These are phyloP conservation scores for Solanum sejunctum DNA, from an alignment of 257 asterid species.

Conservation along the genomic window DNA sequence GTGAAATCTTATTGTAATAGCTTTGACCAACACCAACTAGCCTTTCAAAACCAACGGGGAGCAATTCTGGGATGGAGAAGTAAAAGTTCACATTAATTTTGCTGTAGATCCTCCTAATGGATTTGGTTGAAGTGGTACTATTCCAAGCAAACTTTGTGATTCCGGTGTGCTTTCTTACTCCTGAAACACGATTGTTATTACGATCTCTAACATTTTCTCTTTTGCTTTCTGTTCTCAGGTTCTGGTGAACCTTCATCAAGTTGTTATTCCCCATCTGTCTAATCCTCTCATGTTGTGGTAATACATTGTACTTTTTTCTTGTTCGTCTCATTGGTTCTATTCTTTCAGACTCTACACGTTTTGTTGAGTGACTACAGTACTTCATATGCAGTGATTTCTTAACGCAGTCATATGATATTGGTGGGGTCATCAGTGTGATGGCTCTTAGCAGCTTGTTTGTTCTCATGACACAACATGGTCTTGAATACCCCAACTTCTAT, in stretches of 20 bases:
- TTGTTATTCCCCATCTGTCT: constrained; percentile 69
- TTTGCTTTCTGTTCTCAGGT: constrained; percentile 35
- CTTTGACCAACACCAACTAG: not conserved
- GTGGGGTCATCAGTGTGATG: constrained; percentile 96
- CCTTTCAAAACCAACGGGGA: not conserved
- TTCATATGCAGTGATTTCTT: constrained; percentile 72
- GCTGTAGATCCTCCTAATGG: not conserved
- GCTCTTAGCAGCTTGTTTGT: constrained; percentile 81
- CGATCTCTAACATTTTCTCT: not conserved
- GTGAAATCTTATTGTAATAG: not conserved
- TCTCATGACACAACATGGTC: constrained; percentile 92
- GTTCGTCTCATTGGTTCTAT: not conserved
- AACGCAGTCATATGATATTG: constrained; percentile 85
- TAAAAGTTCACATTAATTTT: not conserved
- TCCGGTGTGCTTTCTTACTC: not conserved
- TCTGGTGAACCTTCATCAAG: constrained; percentile 63
- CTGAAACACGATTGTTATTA: not conserved
- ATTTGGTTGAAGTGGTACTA: not conserved
- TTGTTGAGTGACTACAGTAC: not conserved
- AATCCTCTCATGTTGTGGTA: constrained; percentile 87
- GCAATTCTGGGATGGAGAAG: not conserved
- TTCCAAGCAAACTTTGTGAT: not conserved
- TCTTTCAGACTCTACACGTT: not conserved
- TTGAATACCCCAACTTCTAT: constrained; percentile 90
- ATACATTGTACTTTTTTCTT: constrained; percentile 5